Conservation (phyloP, 1,284 basidiomycete genomes). For the Taiwanofungus camphoratus region DNA sequence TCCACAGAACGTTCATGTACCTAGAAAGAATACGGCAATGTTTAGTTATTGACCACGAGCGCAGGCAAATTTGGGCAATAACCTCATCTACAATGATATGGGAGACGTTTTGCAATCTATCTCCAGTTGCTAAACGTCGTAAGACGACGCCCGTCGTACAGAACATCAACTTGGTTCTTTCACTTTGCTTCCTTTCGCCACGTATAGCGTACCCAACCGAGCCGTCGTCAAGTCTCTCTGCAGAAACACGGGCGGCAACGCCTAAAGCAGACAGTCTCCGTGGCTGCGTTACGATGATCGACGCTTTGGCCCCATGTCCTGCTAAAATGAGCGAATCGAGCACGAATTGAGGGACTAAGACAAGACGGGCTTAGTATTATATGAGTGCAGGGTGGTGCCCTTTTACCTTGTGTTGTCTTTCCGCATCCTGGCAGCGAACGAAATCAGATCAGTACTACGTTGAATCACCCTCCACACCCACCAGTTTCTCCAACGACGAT, state of each 20-base stretch:
- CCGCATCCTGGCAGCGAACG: constrained; percentile 77
- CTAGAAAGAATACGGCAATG: constrained; percentile 32
- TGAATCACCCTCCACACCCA: too few relatives aligned
- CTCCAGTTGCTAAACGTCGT: constrained; percentile 72
- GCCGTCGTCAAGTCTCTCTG: constrained; percentile 80
- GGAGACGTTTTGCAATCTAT: constrained; percentile 66
- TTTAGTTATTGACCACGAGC: not conserved
- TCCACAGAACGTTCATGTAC: constrained; percentile 91
- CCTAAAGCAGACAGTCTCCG: constrained; percentile 87
- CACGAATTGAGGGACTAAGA: constrained; percentile 81
- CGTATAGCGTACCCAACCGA: constrained; percentile 89
- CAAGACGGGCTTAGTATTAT: constrained; percentile 8
- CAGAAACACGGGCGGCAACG: constrained; percentile 83
- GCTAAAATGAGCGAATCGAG: constrained; percentile 75
- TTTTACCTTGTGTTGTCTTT: constrained; percentile 78
- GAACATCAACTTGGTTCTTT: constrained; percentile 76
- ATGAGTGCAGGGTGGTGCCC: not conserved
- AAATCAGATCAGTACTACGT: too few relatives aligned
- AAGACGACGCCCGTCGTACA: constrained; percentile 93
- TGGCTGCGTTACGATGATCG: constrained; percentile 88
- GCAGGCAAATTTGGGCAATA: constrained; percentile 12
- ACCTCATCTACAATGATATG: constrained; percentile 94
- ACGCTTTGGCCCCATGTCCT: constrained; percentile 60
- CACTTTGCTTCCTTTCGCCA: constrained; percentile 74
- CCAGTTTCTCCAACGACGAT: constrained; percentile 85